Evolutionary conservation across 1,139 yeast genomes (phyloP).

Genomic region (Yamadazyma friedrichii): DNA sequence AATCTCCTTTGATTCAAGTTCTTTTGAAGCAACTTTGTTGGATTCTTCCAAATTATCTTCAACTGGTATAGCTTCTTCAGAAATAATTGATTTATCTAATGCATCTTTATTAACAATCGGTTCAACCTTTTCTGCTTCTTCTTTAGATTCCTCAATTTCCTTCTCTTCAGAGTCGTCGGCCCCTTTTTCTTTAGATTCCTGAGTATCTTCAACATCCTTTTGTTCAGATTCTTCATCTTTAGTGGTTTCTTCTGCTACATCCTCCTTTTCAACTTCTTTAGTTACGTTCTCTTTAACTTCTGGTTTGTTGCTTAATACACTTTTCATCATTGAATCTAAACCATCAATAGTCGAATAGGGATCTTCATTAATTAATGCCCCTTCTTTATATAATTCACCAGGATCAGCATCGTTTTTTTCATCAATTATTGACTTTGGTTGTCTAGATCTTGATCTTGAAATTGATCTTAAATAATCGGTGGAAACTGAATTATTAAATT

Average conservation of each 20-base stretch:
- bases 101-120: conserved; percentile 20
- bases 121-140: conserved; percentile 21
- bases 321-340: conserved; percentile 43
- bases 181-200: conserved; percentile 7
- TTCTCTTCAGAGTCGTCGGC: conserved; percentile 10
- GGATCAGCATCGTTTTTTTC: conserved; percentile 47
- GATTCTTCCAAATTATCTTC: conserved; percentile 7
- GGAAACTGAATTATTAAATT: conserved; percentile 34
- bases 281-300: not conserved
- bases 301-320: conserved; percentile 25
- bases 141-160: conserved; percentile 1
- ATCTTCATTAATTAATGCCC: conserved; percentile 48
- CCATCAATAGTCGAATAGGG: conserved; percentile 42
- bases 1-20: conserved; percentile 1
- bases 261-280: conserved; percentile 1
- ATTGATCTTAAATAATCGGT: conserved; percentile 58
- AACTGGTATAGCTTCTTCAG: conserved; percentile 4
- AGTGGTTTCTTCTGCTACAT: not conserved
- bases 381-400: conserved; percentile 39
- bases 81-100: conserved; percentile 5
- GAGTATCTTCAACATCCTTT: conserved; percentile 4
- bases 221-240: conserved; percentile 2
- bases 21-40: not conserved
- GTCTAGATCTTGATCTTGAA: conserved; percentile 61
- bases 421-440: conserved; percentile 31